Percentiles rank a stretch among this genome's conserved stretches.
phyloP scores from a whole-genome alignment of 2,329 filamentous ascomycete species.

The Cytospora piceicola region DNA sequence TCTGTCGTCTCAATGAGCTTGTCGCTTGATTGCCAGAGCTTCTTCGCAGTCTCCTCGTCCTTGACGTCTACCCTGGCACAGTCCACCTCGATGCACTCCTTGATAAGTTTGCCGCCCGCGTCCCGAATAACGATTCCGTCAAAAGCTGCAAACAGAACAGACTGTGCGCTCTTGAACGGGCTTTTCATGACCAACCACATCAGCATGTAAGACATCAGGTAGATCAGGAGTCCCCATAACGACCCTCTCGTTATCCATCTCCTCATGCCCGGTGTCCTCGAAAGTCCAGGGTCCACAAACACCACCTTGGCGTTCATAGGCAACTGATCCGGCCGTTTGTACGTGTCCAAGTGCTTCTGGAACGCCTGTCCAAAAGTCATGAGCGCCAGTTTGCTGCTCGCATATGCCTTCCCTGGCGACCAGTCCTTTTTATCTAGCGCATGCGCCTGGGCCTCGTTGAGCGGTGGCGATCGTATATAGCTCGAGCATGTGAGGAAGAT shows the following conservation, averaged over 20 bases:
- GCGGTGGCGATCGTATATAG: conserved; percentile 77
- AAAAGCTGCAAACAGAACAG: conserved; percentile 84
- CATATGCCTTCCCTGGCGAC: conserved; percentile 62
- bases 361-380: conserved; percentile 89
- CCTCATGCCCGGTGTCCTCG: conserved; percentile 83
- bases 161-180: conserved; percentile 81
- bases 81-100: conserved; percentile 82
- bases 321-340: conserved; percentile 79
- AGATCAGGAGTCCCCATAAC: conserved; percentile 76
- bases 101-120: conserved; percentile 73
- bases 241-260: conserved; percentile 86
- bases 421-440: conserved; percentile 52
- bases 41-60: conserved; percentile 79
- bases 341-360: conserved; percentile 87
- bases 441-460: conserved; percentile 54
- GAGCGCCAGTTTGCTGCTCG: conserved; percentile 75
- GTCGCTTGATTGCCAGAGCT: conserved; percentile 88
- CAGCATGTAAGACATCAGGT: conserved; percentile 76
- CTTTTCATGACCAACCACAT: conserved; percentile 92
- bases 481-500: conserved; percentile 85
- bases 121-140: conserved; percentile 70
- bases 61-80: conserved; percentile 73
- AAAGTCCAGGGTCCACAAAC: conserved; percentile 83
- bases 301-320: conserved; percentile 84
- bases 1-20: conserved; percentile 80